Percentiles rank a stretch among this genome's conserved stretches.
phyloP scores from a whole-genome alignment of 2,329 filamentous ascomycete genomes.

The Penicillium sp. region DNA sequence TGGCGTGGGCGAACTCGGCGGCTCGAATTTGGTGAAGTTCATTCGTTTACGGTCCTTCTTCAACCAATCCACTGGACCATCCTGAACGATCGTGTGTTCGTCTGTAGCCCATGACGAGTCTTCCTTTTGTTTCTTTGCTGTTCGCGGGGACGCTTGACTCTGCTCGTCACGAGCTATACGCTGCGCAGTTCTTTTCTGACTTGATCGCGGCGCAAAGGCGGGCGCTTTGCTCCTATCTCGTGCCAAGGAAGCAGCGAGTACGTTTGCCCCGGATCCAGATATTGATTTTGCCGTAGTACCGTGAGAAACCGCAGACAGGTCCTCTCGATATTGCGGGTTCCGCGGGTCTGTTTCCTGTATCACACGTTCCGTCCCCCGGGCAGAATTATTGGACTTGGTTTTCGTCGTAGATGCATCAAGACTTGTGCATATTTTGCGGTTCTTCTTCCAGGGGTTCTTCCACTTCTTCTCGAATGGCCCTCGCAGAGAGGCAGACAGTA shows the following conservation, averaged over 20 bases:
- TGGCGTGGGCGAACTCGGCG: slow-evolving; percentile 37
- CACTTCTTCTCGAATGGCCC: slow-evolving; percentile 47
- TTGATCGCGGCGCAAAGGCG: not conserved
- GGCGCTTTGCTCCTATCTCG: too few relatives aligned
- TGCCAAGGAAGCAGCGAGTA: too few relatives aligned
- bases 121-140: slow-evolving; percentile 5
- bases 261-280: too few relatives aligned
- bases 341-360: slow-evolving; percentile 31
- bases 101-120: not conserved
- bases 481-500: slow-evolving; percentile 45
- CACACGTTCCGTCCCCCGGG: slow-evolving; percentile 6
- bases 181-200: not conserved
- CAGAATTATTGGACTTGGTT: not conserved
- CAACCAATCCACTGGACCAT: slow-evolving; percentile 24
- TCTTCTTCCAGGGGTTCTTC: slow-evolving; percentile 47
- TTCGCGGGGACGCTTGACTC: not conserved
- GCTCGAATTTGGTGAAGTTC: slow-evolving; percentile 33
- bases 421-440: slow-evolving; percentile 10
- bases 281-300: too few relatives aligned
- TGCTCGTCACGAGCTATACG: not conserved
- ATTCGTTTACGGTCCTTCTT: slow-evolving; percentile 30
- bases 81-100: slow-evolving; percentile 4
- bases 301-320: slow-evolving; percentile 6
- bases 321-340: slow-evolving; percentile 20
- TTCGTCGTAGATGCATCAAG: not conserved